Conservation (phyloP, 768 basidiomycete species). For the Candolleomyces efflorescens region DNA sequence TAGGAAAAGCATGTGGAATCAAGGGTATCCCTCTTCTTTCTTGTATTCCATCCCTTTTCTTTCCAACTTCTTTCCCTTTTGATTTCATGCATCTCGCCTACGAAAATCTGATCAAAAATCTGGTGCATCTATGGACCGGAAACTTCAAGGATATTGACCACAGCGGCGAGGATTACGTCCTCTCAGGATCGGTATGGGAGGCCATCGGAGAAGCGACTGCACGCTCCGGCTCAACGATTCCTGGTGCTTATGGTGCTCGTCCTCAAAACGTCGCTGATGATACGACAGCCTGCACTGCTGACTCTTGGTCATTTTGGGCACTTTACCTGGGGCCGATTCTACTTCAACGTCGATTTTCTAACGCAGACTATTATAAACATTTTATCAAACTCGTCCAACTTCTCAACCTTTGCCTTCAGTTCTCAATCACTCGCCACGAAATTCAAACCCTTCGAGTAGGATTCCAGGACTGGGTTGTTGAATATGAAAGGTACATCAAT, state of each 20-base stretch:
- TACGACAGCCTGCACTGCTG: constrained; percentile 26
- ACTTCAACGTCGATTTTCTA: constrained; percentile 24
- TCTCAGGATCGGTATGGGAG: constrained; percentile 33
- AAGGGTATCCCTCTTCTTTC: constrained; percentile 28
- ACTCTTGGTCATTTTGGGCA: constrained; percentile 35
- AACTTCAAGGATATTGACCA: constrained; percentile 30
- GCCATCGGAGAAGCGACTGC: constrained; percentile 30
- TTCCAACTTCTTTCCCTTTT: constrained; percentile 37
- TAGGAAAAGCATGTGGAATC: constrained; percentile 27
- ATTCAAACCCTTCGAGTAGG: constrained; percentile 19
- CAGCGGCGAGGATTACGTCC: constrained; percentile 23
- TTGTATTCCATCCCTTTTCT: constrained; percentile 25
- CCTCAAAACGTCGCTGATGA: constrained; percentile 24
- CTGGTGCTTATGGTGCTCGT: constrained; percentile 28
- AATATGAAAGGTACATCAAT: constrained; percentile 33
- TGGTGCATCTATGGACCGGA: constrained; percentile 32
- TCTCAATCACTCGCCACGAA: constrained; percentile 20
- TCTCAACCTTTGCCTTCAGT: constrained; percentile 30
- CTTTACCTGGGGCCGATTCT: constrained; percentile 33
- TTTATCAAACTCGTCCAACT: constrained; percentile 28
- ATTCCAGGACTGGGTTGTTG: constrained; percentile 30
- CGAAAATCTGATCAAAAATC: constrained; percentile 38
- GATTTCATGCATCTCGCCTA: constrained; percentile 48
- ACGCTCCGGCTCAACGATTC: constrained; percentile 29
- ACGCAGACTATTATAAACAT: constrained; percentile 32